Base-by-base conservation (phyloP, 208 protist genomes). In the Porcisia hertigi region DNA sequence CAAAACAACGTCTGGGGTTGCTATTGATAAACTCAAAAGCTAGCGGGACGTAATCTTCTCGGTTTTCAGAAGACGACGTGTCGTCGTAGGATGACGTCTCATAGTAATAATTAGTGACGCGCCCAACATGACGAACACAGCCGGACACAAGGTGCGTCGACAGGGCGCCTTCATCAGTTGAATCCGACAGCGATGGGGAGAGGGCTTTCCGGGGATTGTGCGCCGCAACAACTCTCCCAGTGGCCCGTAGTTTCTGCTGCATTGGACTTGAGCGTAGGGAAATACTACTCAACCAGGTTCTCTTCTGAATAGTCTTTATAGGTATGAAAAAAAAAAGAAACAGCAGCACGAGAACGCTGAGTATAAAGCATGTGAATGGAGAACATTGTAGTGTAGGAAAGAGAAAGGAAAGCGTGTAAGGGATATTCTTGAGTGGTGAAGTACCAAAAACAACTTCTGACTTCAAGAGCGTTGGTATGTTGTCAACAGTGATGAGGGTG, bases 11-110 rank as follows among this genome's bases (percentile, higher is more conserved):
- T 16, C 11, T 53, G 4, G 82, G 74, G 25, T 81, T 80, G 43
- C 86, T 79, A 7, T 84, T 86, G 58, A 91, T 73, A 64, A 88
- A 73, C 11, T 76, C 77, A 71, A 94, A 92, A 0, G 72, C 78
- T 39, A 94, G 75, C 57, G 90, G 88, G 14, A 83, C 75, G 79
- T 84, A 94, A 53, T 89, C 81, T 52, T 81, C 82, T 55, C 90
- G 89, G 67, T 85, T 91, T 52, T 94, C 85, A n/a, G 85, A 87
- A 23, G 69, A 71, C 16, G 78, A 72, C 3, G 76, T 80, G 3
- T 77, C 72, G 16, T 80, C 79, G 30, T 81, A 77, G 5, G 66
- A 78, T 0, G 72, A 78, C 6, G 76, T 79, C 57, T 83, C 71
- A 65, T 82, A 84, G 62, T 85, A 74, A 25, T 86, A 72, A 62